Evolutionary conservation across 495 filamentous ascomycete species (phyloP).

Genomic region (Pseudomonodictys pantanalensis): DNA sequence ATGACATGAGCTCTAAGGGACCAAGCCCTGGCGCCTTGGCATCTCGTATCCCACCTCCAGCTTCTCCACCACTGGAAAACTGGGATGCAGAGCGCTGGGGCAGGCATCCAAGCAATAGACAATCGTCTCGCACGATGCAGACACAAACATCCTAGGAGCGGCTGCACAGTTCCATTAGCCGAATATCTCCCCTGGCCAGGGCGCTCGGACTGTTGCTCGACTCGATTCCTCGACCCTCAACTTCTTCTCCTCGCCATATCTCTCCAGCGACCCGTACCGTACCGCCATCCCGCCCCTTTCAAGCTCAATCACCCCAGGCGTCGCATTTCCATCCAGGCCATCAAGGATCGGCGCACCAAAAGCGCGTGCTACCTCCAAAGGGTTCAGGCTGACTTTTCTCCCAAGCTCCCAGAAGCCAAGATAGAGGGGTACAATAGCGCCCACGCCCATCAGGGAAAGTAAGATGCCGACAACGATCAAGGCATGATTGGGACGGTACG

Average conservation of each 20-base stretch:
- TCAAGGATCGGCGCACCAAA: slow-evolving; percentile 29
- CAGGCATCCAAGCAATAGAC: no score
- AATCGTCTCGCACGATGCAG: no score
- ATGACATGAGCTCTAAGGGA: no score
- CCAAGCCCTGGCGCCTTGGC: no score
- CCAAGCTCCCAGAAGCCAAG: slow-evolving; percentile 28
- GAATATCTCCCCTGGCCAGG: slow-evolving; percentile 25
- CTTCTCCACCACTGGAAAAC: no score
- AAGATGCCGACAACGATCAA: slow-evolving; percentile 14
- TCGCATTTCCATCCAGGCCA: slow-evolving; percentile 26
- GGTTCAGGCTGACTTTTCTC: slow-evolving; percentile 18
- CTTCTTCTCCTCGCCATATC: slow-evolving; percentile 27
- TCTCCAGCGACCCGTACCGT: slow-evolving; percentile 23
- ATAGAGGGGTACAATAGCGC: slow-evolving; percentile 28
- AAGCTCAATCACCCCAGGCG: slow-evolving; percentile 1
- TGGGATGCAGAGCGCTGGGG: no score
- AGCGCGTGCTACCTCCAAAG: slow-evolving; percentile 28
- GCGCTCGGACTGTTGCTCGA: slow-evolving; percentile 12
- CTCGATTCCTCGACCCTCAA: slow-evolving; percentile 23
- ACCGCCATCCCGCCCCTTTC: slow-evolving; percentile 21
- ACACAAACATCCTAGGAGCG: no score
- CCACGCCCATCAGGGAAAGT: slow-evolving; percentile 34
- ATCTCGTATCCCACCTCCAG: no score
- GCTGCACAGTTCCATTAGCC: no score
- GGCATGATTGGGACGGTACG: slow-evolving; percentile 5